These are phyloP conservation scores for Ilex asprella DNA, from an alignment of 257 asterid species.

Conservation along the genomic window DNA sequence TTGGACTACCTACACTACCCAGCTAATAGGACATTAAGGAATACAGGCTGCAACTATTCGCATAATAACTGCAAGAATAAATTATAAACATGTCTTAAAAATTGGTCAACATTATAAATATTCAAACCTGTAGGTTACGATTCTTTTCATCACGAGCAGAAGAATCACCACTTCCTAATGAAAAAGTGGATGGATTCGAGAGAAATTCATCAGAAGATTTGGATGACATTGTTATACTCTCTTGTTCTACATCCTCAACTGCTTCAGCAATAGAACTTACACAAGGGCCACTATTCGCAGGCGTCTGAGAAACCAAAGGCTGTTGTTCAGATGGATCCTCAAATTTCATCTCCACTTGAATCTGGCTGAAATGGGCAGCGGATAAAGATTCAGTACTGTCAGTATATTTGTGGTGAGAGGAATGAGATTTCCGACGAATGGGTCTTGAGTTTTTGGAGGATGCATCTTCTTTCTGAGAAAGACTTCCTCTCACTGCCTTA, in stretches of 20 bases:
- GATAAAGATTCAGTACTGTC: constrained; percentile 31
- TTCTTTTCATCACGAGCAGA: constrained; percentile 26
- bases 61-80: background rate
- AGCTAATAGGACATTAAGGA: background rate
- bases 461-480: constrained; percentile 24
- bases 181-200: too few relatives aligned
- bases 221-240: constrained; percentile 25
- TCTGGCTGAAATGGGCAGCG: constrained; percentile 33
- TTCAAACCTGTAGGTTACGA: constrained; percentile 44
- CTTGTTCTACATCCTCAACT: constrained; percentile 27
- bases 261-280: constrained; percentile 25
- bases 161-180: constrained; percentile 13
- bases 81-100: background rate
- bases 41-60: constrained; percentile 6
- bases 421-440: constrained; percentile 32
- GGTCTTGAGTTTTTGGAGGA: constrained; percentile 28
- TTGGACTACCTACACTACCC: too few relatives aligned
- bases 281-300: constrained; percentile 19
- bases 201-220: constrained; percentile 24
- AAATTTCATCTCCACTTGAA: constrained; percentile 34
- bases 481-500: constrained; percentile 41
- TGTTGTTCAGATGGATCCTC: constrained; percentile 28
- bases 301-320: constrained; percentile 19
- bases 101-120: constrained; percentile 8
- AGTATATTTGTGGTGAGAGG: constrained; percentile 20